These are phyloP conservation scores for Candida corydali DNA, from an alignment of 805 yeast genomes.

Conservation along the genomic window DNA sequence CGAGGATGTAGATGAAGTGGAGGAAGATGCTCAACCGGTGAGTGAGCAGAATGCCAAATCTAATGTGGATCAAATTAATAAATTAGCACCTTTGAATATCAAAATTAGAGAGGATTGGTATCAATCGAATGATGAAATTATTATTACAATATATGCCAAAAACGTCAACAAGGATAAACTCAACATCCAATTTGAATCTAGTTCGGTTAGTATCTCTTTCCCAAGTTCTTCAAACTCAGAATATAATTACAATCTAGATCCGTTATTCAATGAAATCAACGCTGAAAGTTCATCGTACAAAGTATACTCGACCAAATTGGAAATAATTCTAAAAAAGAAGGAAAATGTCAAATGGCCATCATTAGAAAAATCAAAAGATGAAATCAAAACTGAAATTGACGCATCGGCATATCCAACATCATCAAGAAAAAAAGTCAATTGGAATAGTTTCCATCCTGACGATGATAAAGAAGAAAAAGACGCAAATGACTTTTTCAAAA, in stretches of 20 bases:
- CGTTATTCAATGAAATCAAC: slow-evolving; percentile 49
- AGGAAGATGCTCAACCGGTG: neutral
- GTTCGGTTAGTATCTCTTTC: slow-evolving; percentile 41
- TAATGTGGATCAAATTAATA: slow-evolving; percentile 28
- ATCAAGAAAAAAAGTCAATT: slow-evolving; percentile 58
- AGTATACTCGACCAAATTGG: slow-evolving; percentile 72
- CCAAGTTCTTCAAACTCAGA: slow-evolving; percentile 48
- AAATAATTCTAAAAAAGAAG: slow-evolving; percentile 55
- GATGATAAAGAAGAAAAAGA: slow-evolving; percentile 46
- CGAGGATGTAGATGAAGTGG: neutral
- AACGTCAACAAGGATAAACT: slow-evolving; percentile 50
- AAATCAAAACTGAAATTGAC: neutral
- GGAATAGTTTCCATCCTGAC: slow-evolving; percentile 54
- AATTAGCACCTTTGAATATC: slow-evolving; percentile 34
- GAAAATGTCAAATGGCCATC: slow-evolving; percentile 49
- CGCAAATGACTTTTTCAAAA: slow-evolving; percentile 68
- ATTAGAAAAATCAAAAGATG: slow-evolving; percentile 32
- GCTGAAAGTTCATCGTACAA: slow-evolving; percentile 41
- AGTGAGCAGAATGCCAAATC: slow-evolving; percentile 11
- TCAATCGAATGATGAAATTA: slow-evolving; percentile 56
- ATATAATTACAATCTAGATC: slow-evolving; percentile 54
- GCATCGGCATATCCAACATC: slow-evolving; percentile 55
- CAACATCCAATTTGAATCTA: slow-evolving; percentile 33
- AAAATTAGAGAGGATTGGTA: slow-evolving; percentile 48
- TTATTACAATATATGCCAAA: slow-evolving; percentile 69